These are phyloP conservation scores for Penicillium bialowiezense DNA, from an alignment of 495 filamentous ascomycete species.

Conservation along the genomic window DNA sequence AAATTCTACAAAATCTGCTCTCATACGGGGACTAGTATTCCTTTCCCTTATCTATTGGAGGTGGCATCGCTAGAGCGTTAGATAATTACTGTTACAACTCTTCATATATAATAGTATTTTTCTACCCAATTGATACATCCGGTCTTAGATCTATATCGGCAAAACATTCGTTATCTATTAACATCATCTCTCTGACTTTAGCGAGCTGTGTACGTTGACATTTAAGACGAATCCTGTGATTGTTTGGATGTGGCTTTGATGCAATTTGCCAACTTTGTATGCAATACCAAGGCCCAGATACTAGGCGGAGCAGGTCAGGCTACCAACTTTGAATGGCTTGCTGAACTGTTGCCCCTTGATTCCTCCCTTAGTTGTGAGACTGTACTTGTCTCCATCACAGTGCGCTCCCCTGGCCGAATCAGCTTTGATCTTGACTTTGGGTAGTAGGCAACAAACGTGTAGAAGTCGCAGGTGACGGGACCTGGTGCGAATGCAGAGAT, in stretches of 20 bases:
- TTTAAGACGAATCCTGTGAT: background rate
- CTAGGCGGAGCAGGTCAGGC: background rate
- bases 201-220: background rate
- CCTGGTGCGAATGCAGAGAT: background rate
- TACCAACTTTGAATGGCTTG: background rate
- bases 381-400: background rate
- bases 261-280: background rate
- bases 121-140: too few relatives aligned
- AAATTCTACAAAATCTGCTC: too few relatives aligned
- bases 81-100: too few relatives aligned
- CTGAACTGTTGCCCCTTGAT: background rate
- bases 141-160: too few relatives aligned
- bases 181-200: background rate
- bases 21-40: too few relatives aligned
- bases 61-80: too few relatives aligned
- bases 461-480: background rate
- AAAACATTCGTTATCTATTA: too few relatives aligned
- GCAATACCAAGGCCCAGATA: background rate
- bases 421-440: background rate
- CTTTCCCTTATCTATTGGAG: too few relatives aligned
- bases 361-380: background rate
- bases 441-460: background rate
- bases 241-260: background rate
- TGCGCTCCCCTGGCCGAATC: background rate
- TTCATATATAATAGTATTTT: too few relatives aligned